phyloP scores from a whole-genome alignment of 2,329 filamentous ascomycete genomes.

The Arthrinium phaeospermum region DNA sequence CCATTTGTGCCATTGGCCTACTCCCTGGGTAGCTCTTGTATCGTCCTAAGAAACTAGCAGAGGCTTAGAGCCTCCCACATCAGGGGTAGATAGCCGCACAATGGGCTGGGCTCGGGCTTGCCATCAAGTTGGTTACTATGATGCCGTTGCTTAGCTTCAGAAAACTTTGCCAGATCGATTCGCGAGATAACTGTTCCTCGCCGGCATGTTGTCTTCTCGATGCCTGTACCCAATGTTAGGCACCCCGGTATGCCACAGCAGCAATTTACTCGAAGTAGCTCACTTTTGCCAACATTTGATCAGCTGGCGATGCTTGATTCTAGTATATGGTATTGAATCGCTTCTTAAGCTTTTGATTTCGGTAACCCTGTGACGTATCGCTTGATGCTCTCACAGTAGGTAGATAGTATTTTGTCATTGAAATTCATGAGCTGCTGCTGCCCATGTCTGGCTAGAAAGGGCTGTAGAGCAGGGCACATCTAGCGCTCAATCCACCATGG shows the following conservation, averaged over 20 bases:
- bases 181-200: conserved; percentile 47
- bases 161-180: conserved; percentile 60
- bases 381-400: too few relatives aligned
- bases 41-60: conserved; percentile 63
- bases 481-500: too few relatives aligned
- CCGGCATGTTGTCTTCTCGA: not conserved
- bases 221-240: not conserved
- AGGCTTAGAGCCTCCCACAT: conserved; percentile 56
- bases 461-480: too few relatives aligned
- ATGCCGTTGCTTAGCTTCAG: not conserved
- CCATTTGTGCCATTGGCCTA: not conserved
- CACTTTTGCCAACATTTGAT: not conserved
- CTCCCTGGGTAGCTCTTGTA: not conserved
- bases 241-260: too few relatives aligned
- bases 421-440: too few relatives aligned
- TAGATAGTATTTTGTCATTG: too few relatives aligned
- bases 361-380: too few relatives aligned
- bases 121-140: not conserved
- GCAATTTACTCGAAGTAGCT: not conserved
- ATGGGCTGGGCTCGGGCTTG: conserved; percentile 61
- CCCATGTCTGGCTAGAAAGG: too few relatives aligned
- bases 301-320: not conserved
- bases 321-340: not conserved
- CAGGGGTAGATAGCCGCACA: conserved; percentile 74
- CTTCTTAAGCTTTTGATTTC: not conserved